Percentiles rank a stretch among this genome's conserved stretches.
phyloP scores from a whole-genome alignment of 345 rosid species.

The Syzygium grande region DNA sequence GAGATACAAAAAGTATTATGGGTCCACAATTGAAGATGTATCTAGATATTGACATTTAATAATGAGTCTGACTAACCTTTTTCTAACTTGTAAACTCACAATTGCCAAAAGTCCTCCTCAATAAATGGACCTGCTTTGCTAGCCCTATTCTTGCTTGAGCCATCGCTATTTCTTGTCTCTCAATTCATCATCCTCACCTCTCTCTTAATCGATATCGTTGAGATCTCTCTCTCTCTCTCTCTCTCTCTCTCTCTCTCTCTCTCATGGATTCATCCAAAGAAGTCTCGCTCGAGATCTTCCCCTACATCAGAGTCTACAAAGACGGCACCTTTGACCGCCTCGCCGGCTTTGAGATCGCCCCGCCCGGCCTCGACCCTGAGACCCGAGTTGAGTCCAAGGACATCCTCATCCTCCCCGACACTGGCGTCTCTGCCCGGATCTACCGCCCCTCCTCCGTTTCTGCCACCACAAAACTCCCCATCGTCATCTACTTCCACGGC shows the following conservation, averaged over 20 bases:
- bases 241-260: neutral
- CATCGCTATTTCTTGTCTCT: neutral
- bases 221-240: neutral
- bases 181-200: neutral
- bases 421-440: conserved; percentile 46
- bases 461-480: conserved; percentile 37
- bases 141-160: neutral
- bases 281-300: conserved; percentile 40
- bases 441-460: conserved; percentile 34
- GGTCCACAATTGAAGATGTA: neutral
- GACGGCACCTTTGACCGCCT: conserved; percentile 61
- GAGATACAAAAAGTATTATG: neutral
- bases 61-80: neutral
- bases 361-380: conserved; percentile 49
- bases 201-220: neutral
- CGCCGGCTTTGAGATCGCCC: conserved; percentile 41
- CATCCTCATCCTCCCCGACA: conserved; percentile 36
- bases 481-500: conserved; percentile 39
- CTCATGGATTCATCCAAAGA: conserved; percentile 28
- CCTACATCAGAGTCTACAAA: conserved; percentile 44
- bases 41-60: neutral
- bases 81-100: neutral
- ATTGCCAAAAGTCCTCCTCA: neutral
- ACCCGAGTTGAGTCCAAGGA: conserved; percentile 60
- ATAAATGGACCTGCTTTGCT: neutral